A percentile compares a stretch with the other conserved stretches of the same genome.
These are phyloP conservation scores for Pestalotiopsis fici DNA, from an alignment of 2,329 filamentous ascomycete species.

Conservation along the genomic window DNA sequence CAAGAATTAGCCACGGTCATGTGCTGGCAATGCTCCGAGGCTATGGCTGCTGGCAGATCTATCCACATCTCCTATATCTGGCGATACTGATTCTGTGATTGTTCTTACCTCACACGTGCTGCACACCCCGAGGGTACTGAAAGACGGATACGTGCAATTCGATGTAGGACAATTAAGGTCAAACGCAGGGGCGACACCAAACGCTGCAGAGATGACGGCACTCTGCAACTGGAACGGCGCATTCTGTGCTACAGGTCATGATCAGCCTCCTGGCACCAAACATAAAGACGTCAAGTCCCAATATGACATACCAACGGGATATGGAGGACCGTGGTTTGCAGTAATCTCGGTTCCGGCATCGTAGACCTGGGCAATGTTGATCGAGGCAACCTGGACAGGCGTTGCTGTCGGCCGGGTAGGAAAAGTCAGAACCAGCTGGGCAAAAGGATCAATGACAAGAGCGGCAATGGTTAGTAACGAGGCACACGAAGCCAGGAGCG, in stretches of 20 bases:
- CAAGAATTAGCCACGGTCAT: too few relatives aligned
- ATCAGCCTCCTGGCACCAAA: neutral
- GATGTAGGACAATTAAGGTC: conserved; percentile 2
- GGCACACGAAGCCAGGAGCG: conserved; percentile 11
- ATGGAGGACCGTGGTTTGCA: neutral
- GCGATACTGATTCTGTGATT: neutral
- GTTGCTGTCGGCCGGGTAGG: conserved; percentile 7
- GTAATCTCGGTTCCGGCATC: neutral
- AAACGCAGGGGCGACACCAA: neutral
- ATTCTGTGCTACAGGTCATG: neutral
- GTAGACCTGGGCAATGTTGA: conserved; percentile 8
- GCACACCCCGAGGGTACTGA: neutral
- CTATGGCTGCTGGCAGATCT: neutral
- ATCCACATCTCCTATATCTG: neutral
- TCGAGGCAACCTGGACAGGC: neutral
- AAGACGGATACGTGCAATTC: conserved; percentile 2
- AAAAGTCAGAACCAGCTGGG: conserved; percentile 13
- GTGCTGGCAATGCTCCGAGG: too few relatives aligned
- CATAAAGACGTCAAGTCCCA: neutral
- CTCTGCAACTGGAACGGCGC: conserved; percentile 5
- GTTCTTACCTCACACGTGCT: conserved; percentile 4
- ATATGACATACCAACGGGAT: neutral
- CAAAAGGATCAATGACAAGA: conserved; percentile 15
- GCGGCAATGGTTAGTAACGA: conserved; percentile 11
- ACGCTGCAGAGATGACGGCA: conserved; percentile 2